Percentiles rank a stretch among this genome's conserved stretches.
Evolutionary conservation across 768 basidiomycete species (phyloP).

Genomic region (Leucosporidium scottii): DNA sequence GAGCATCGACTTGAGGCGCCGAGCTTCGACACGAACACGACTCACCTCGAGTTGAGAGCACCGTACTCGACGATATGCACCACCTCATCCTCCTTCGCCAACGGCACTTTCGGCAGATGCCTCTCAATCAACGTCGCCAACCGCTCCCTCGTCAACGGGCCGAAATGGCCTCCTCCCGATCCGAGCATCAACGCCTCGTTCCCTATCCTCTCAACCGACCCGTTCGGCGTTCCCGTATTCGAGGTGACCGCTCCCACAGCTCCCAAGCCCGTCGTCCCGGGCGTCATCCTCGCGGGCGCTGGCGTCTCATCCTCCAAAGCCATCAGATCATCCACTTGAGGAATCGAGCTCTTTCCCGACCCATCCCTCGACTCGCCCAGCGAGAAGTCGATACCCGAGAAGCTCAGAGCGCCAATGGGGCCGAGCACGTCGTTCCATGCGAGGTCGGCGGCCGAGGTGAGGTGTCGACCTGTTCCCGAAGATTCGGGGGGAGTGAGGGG

Average conservation of each 20-base stretch:
- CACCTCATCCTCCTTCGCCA: neutral
- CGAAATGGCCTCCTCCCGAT: conserved; percentile 25
- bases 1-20: neutral
- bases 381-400: neutral
- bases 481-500: conserved; percentile 28
- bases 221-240: neutral
- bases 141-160: conserved; percentile 16
- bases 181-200: conserved; percentile 26
- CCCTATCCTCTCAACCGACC: neutral
- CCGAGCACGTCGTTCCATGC: conserved; percentile 28
- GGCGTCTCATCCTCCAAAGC: neutral
- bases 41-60: conserved; percentile 24
- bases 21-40: neutral
- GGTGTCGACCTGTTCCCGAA: conserved; percentile 13
- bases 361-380: neutral
- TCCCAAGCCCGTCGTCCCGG: neutral
- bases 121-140: neutral
- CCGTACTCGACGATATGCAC: conserved; percentile 35
- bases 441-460: conserved; percentile 13
- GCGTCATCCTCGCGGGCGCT: neutral
- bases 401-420: neutral
- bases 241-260: too few relatives aligned
- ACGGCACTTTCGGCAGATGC: conserved; percentile 11
- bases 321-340: neutral
- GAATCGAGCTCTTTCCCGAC: neutral